Evolutionary conservation across 192 early-diverging fungal genomes (phyloP).

Genomic region (Neocallimastix lanati): DNA sequence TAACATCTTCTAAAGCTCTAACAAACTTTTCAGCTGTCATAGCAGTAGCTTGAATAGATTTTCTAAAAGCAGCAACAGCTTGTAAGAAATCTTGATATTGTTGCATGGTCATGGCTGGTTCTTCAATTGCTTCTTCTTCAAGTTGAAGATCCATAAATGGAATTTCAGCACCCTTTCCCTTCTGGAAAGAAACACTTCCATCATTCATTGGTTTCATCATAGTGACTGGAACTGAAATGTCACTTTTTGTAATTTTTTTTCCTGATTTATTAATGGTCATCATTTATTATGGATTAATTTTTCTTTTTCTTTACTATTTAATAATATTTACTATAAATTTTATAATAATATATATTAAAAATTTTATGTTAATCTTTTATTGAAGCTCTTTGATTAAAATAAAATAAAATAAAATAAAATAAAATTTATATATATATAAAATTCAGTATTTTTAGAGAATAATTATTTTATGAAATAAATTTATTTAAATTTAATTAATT

Average conservation of each 20-base stretch:
- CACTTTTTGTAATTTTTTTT: not conserved
- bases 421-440: no score
- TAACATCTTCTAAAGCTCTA: conserved; percentile 22
- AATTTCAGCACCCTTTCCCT: not conserved
- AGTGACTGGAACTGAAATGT: not conserved
- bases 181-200: not conserved
- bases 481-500: no score
- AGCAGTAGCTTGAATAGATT: conserved; percentile 21
- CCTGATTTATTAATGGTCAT: not conserved
- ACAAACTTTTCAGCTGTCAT: conserved; percentile 27
- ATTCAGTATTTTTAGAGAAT: no score
- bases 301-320: no score
- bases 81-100: conserved; percentile 23
- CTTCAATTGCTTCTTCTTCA: not conserved
- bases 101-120: conserved; percentile 10
- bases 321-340: no score
- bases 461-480: no score
- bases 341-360: no score
- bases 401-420: no score
- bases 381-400: no score
- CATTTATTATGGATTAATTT: no score
- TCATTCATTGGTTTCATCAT: not conserved
- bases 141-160: not conserved
- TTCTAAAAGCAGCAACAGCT: conserved; percentile 17
- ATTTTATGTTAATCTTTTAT: no score